Evolutionary conservation across 805 yeast genomes (phyloP), one percentile per base, ranked within the genome.

Genomic region (Candida taoyuanica): DNA sequence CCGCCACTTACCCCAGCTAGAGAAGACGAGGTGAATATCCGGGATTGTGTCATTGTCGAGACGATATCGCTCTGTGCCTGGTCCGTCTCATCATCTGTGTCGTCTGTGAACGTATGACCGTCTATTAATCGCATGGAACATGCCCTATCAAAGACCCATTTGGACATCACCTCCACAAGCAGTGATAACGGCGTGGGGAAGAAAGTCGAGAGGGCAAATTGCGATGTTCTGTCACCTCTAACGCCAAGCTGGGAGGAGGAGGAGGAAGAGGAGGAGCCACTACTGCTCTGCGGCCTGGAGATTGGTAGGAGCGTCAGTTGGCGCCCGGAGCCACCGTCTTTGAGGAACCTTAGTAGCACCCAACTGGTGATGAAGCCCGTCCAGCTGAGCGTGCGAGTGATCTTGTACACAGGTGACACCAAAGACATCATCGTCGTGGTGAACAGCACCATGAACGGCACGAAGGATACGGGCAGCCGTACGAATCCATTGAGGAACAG

Each of bases 401-500:
- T 37, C 21, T 29, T 31, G 33, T 37, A 46, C 13, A 19, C 21
- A 7, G 47, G 46, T 13, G 30, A 13, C 7, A 56, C 14, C 9
- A 46, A 3, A 3, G 65, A 36, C 13, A 64, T 37, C 9, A 52
- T 29, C 21, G 20, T 3, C 5, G 37, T 31, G 2, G 36, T 7
- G 46, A 55, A 7, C 53, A 49, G 17, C 45, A 57, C 33, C 52
- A 52, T 46, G 49, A 66, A 46, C 52, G 56, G 56, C 1, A 52
- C 46, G 7, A 49, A 38, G 4, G 56, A 45, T 6, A 52, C 55
- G 27, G 43, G 38, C 3, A 74, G 52, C 36, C 71, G 58, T 26
- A 73, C 39, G 24, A 60, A 52, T 2, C 76, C 78, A 34, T 65
- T 59, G 51, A 75, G 65, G 31, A 75, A 65, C 18, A 73, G 55